phyloP scores from a whole-genome alignment of 495 filamentous ascomycete species.

The Penicillium longicatenatum region DNA sequence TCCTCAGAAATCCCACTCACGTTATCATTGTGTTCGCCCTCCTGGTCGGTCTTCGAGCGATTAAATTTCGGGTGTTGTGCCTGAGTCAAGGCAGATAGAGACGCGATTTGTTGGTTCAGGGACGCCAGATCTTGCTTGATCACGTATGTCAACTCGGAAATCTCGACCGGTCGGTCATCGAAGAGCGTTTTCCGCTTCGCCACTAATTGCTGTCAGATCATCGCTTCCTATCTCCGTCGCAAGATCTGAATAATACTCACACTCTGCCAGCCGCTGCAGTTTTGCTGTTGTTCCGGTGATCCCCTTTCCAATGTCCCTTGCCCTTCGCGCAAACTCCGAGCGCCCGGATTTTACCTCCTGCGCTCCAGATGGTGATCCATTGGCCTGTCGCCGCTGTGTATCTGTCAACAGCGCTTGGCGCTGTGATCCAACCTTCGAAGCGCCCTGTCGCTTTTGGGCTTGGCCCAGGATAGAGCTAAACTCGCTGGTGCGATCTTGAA shows the following conservation, averaged over 20 bases:
- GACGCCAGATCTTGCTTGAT: slow-evolving; percentile 97
- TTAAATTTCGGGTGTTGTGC: slow-evolving; percentile 68
- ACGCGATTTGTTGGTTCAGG: slow-evolving; percentile 83
- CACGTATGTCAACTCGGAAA: slow-evolving; percentile 91
- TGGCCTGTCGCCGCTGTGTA: slow-evolving; percentile 68
- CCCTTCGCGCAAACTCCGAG: slow-evolving; percentile 86
- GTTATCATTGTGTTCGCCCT: slow-evolving; percentile 97
- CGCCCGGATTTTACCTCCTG: slow-evolving; percentile 47
- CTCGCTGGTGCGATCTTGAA: slow-evolving; percentile 95
- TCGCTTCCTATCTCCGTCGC: neutral
- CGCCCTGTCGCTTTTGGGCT: slow-evolving; percentile 71
- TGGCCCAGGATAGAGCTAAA: slow-evolving; percentile 87
- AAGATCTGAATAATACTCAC: slow-evolving; percentile 45
- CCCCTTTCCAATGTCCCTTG: slow-evolving; percentile 85
- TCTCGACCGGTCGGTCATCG: slow-evolving; percentile 94
- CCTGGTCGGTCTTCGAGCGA: slow-evolving; percentile 66
- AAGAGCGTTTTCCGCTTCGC: slow-evolving; percentile 96
- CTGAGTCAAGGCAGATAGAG: slow-evolving; percentile 70
- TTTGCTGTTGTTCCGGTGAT: slow-evolving; percentile 94
- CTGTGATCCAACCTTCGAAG: slow-evolving; percentile 72
- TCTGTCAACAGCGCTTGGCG: slow-evolving; percentile 78
- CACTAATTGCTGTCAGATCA: slow-evolving; percentile 51
- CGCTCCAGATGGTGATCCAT: slow-evolving; percentile 56
- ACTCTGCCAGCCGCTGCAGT: slow-evolving; percentile 84
- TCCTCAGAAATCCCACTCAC: slow-evolving; percentile 38